Conservation (phyloP, 129 eudicot genomes). For the Pulicaria dysenterica region DNA sequence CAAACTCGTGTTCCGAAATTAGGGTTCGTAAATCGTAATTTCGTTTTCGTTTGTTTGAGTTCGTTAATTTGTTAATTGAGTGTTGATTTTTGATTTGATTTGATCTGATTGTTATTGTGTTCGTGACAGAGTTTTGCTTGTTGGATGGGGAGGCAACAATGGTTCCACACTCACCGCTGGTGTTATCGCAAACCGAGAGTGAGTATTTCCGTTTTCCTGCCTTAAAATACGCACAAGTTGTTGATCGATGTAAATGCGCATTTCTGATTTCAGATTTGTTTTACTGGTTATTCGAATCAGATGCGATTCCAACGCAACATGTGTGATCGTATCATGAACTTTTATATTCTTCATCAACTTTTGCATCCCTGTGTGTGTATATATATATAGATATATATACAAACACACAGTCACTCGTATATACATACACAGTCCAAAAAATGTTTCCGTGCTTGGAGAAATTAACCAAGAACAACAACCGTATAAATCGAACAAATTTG, state of each 20-base stretch:
- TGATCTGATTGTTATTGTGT: background rate
- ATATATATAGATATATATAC: too few species aligned
- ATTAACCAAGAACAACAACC: too few species aligned
- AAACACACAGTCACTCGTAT: too few species aligned
- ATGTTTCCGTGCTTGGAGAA: too few species aligned
- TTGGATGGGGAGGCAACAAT: slow-evolving; percentile 99
- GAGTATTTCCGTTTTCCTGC: slow-evolving; percentile 30
- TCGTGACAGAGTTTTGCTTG: slow-evolving; percentile 83
- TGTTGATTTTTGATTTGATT: slow-evolving; percentile 1
- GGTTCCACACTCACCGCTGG: slow-evolving; percentile 96
- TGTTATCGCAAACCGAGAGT: slow-evolving; percentile 94
- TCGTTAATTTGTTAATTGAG: background rate
- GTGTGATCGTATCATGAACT: background rate
- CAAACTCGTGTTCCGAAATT: slow-evolving; percentile 81
- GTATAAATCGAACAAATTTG: too few species aligned
- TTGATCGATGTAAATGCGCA: background rate
- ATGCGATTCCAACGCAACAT: background rate
- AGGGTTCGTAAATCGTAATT: slow-evolving; percentile 49
- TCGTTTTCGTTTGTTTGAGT: background rate
- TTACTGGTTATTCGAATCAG: slow-evolving; percentile 13
- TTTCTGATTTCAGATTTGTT: background rate
- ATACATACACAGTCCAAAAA: too few species aligned
- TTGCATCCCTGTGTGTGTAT: too few species aligned
- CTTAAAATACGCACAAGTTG: background rate
- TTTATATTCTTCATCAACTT: background rate